phyloP scores from a whole-genome alignment of 495 filamentous ascomycete species.

The Neohortaea acidophila region DNA sequence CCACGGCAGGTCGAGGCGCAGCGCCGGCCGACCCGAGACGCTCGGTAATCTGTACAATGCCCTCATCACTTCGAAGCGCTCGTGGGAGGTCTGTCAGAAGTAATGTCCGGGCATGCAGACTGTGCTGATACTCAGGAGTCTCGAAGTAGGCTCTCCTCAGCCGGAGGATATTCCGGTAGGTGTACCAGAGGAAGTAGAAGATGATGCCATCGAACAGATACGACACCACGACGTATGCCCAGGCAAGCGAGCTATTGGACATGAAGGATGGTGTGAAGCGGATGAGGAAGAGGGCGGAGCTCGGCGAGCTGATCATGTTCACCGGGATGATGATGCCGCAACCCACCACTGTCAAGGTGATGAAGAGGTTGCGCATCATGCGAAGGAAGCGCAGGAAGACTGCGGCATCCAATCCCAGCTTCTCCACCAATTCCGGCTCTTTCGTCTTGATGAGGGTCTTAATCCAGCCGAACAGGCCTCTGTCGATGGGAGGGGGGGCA shows the following conservation, averaged over 20 bases:
- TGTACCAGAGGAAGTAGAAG: constrained; percentile 73
- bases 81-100: constrained; percentile 85
- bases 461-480: constrained; percentile 74
- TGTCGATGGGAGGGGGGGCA: constrained; percentile 78
- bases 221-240: constrained; percentile 69
- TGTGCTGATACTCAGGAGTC: constrained; percentile 75
- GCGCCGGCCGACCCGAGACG: constrained; percentile 56
- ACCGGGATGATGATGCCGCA: constrained; percentile 71
- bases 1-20: constrained; percentile 65
- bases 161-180: constrained; percentile 57
- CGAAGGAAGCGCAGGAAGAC: constrained; percentile 76
- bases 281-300: constrained; percentile 27
- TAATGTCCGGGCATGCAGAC: constrained; percentile 75
- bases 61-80: constrained; percentile 61
- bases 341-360: constrained; percentile 54
- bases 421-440: constrained; percentile 58
- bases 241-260: constrained; percentile 39
- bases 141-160: constrained; percentile 69
- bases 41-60: constrained; percentile 66
- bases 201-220: constrained; percentile 66
- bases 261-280: constrained; percentile 44
- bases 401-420: constrained; percentile 76
- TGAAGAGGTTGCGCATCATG: constrained; percentile 88
- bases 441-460: constrained; percentile 57
- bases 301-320: constrained; percentile 44